A percentile compares a stretch with the other conserved stretches of the same genome.
Conservation (phyloP, 2,329 filamentous ascomycete genomes). For the Ampelomyces quisqualis region DNA sequence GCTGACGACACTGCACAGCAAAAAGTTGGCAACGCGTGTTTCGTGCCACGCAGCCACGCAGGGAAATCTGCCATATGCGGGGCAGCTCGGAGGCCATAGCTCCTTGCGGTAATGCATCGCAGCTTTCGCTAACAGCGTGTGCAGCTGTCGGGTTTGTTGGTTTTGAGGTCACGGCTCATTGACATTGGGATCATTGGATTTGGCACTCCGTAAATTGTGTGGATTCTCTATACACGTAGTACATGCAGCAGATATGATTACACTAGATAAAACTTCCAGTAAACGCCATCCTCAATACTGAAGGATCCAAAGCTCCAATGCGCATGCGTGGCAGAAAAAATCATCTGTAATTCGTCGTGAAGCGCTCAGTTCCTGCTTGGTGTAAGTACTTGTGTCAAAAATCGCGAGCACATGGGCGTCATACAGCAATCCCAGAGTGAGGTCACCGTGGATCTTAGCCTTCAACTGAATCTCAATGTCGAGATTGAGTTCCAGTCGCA, state of each 20-base stretch:
- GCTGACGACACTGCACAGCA: conserved; percentile 18
- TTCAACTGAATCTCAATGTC: conserved; percentile 65
- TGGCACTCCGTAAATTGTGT: conserved; percentile 8
- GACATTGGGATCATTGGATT: neutral
- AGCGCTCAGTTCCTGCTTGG: conserved; percentile 31
- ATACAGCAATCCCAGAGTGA: conserved; percentile 59
- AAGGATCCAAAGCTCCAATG: conserved; percentile 16
- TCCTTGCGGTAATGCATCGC: conserved; percentile 8
- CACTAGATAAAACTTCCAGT: conserved; percentile 21
- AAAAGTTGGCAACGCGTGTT: conserved; percentile 26
- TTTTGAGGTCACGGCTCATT: neutral
- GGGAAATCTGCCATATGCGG: conserved; percentile 1
- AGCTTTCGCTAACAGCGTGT: neutral
- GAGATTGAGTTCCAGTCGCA: conserved; percentile 61
- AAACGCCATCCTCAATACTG: conserved; percentile 28
- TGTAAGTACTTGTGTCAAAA: conserved; percentile 17
- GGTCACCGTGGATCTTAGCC: conserved; percentile 65
- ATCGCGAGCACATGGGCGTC: neutral
- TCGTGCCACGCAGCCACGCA: neutral
- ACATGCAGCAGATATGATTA: conserved; percentile 26
- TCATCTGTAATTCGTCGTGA: conserved; percentile 20
- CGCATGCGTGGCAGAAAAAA: conserved; percentile 14
- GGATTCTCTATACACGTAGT: neutral
- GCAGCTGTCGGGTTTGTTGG: neutral
- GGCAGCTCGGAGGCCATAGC: conserved; percentile 13